These are phyloP conservation scores for Brassica nigra DNA, from an alignment of 345 rosid species.

Conservation along the genomic window DNA sequence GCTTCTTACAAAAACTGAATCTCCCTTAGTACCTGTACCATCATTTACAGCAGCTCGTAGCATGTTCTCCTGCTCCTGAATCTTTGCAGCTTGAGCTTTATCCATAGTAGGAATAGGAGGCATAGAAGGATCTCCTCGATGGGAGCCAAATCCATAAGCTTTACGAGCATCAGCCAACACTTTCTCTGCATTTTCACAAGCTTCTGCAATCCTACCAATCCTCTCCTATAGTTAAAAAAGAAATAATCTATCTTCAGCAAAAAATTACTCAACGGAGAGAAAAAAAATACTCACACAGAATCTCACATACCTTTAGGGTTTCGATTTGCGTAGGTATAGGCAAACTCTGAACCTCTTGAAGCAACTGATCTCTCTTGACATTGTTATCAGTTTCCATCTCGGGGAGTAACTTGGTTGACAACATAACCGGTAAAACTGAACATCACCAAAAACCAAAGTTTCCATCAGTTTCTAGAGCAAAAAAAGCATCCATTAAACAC, in stretches of 20 bases:
- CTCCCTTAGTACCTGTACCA: conserved; percentile 60
- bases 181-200: conserved; percentile 93
- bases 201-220: conserved; percentile 83
- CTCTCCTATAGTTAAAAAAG: conserved; percentile 60
- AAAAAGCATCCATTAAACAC: not conserved
- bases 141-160: conserved; percentile 78
- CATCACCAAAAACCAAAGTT: conserved; percentile 13
- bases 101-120: conserved; percentile 68
- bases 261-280: not conserved
- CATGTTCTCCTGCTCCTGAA: conserved; percentile 80
- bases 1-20: not conserved
- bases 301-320: conserved; percentile 62
- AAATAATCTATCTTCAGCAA: not conserved
- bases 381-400: conserved; percentile 94
- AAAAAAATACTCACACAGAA: not conserved
- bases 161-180: conserved; percentile 83
- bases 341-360: conserved; percentile 80
- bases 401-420: conserved; percentile 85
- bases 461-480: not conserved
- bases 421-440: conserved; percentile 92
- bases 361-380: conserved; percentile 81
- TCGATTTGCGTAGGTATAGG: conserved; percentile 73
- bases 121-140: conserved; percentile 82
- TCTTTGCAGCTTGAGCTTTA: conserved; percentile 82
- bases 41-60: conserved; percentile 78